Conservation (phyloP, 331 rosid species). For the Prunus yedoensis region DNA sequence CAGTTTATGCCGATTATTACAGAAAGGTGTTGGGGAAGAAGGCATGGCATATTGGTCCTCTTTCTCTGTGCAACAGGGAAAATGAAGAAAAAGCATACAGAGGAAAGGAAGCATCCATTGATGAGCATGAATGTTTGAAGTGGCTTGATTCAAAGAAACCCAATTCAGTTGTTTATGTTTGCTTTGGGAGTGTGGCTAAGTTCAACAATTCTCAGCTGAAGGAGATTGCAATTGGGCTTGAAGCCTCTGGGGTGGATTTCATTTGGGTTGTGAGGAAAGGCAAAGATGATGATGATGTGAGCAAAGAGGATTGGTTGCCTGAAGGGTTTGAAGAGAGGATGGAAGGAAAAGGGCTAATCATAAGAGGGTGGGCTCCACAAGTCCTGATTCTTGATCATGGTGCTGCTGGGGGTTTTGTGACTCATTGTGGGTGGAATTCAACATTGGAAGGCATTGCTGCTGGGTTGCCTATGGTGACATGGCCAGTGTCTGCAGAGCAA, state of each 20-base stretch:
- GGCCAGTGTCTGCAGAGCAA: constrained; percentile 36
- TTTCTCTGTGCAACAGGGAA: constrained; percentile 19
- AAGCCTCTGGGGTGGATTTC: constrained; percentile 31
- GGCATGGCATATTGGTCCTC: constrained; percentile 37
- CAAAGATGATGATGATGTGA: constrained; percentile 3
- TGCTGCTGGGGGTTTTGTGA: constrained; percentile 38
- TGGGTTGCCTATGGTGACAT: constrained; percentile 39
- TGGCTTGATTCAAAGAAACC: constrained; percentile 29
- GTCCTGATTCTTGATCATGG: constrained; percentile 31
- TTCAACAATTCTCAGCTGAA: constrained; percentile 25
- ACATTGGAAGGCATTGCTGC: constrained; percentile 26
- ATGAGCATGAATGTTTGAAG: constrained; percentile 13
- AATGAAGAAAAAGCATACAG: constrained; percentile 19
- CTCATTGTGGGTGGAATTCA: constrained; percentile 50
- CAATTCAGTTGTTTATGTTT: constrained; percentile 31
- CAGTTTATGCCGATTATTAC: constrained; percentile 33
- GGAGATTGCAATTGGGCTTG: constrained; percentile 41
- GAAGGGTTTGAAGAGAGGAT: constrained; percentile 33
- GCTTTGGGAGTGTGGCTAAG: constrained; percentile 33
- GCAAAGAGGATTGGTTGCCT: constrained; percentile 34
- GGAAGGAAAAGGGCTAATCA: constrained; percentile 26
- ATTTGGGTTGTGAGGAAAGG: constrained; percentile 40
- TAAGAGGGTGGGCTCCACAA: constrained; percentile 49
- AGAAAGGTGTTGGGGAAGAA: constrained; percentile 18
- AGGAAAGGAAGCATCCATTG: constrained; percentile 11